Percentiles rank a stretch among this genome's conserved stretches.
Conservation (phyloP, 257 asterid species). For the Capsicum chinense region DNA sequence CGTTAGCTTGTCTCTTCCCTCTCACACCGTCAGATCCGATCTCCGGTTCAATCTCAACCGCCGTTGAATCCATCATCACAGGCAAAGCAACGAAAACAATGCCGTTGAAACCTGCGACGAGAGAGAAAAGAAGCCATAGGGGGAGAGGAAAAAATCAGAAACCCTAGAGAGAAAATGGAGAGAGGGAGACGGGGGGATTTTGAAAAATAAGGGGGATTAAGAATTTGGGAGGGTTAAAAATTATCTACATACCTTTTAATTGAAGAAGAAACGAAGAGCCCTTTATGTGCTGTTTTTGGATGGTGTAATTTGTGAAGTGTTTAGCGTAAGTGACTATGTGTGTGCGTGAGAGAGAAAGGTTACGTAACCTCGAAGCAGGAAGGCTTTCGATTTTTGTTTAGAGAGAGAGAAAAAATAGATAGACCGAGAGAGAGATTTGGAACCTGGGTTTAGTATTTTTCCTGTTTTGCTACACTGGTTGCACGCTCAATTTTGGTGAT, state of each 20-base stretch:
- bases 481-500: background rate
- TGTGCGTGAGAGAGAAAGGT: slow-evolving; percentile 22
- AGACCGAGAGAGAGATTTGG: background rate
- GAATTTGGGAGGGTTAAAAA: slow-evolving; percentile 1
- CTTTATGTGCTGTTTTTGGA: background rate
- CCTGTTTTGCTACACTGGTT: background rate
- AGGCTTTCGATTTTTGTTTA: background rate
- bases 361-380: slow-evolving; percentile 1
- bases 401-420: background rate
- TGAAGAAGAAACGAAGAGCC: slow-evolving; percentile 22
- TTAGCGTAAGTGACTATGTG: slow-evolving; percentile 3
- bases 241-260: background rate
- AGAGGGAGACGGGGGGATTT: background rate
- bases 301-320: slow-evolving; percentile 28
- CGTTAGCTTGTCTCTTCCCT: slow-evolving; percentile 65
- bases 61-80: slow-evolving; percentile 43
- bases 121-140: slow-evolving; percentile 50
- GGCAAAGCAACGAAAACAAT: slow-evolving; percentile 40
- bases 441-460: background rate
- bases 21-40: slow-evolving; percentile 53
- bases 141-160: slow-evolving; percentile 26
- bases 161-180: background rate
- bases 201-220: background rate
- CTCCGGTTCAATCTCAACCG: slow-evolving; percentile 30
- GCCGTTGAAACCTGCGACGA: slow-evolving; percentile 60